phyloP scores from a whole-genome alignment of 768 basidiomycete species.

The Dioszegia aurantiaca region DNA sequence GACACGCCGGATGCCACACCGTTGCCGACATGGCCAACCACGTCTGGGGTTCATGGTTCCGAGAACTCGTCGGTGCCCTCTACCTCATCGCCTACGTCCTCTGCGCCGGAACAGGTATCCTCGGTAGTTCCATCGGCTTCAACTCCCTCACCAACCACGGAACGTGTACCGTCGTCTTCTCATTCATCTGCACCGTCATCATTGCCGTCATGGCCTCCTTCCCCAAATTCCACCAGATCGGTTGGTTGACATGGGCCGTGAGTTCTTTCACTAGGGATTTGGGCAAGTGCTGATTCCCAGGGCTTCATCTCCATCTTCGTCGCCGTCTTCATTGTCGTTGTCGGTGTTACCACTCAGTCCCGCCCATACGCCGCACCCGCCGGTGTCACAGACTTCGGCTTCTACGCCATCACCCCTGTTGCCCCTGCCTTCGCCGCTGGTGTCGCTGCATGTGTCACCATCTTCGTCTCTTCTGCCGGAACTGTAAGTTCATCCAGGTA shows the following conservation, averaged over 20 bases:
- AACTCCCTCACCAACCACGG: conserved; percentile 30
- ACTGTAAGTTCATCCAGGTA: conserved; percentile 7
- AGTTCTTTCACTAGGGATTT: not conserved
- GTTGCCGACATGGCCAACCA: conserved; percentile 22
- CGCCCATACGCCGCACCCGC: conserved; percentile 27
- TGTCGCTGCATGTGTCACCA: conserved; percentile 18
- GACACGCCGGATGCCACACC: conserved; percentile 21
- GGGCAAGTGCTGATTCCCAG: conserved; percentile 13
- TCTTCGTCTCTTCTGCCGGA: conserved; percentile 18
- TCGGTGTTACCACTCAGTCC: conserved; percentile 26
- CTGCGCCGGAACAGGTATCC: conserved; percentile 20
- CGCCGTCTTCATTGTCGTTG: conserved; percentile 25
- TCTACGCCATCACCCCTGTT: conserved; percentile 18
- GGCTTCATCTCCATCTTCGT: conserved; percentile 25
- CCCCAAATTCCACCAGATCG: conserved; percentile 25
- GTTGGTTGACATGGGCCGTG: conserved; percentile 23
- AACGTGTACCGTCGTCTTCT: conserved; percentile 29
- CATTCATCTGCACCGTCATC: conserved; percentile 12
- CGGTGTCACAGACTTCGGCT: conserved; percentile 17
- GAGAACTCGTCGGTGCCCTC: conserved; percentile 17
- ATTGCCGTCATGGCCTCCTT: conserved; percentile 18
- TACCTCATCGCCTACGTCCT: conserved; percentile 21
- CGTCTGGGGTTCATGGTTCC: conserved; percentile 18
- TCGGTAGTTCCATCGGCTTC: conserved; percentile 28
- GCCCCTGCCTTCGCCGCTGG: conserved; percentile 16